Evolutionary conservation across 2,329 filamentous ascomycete genomes (phyloP), one percentile per base, ranked within the genome.

Genomic region (Cercospora brassicicola): DNA sequence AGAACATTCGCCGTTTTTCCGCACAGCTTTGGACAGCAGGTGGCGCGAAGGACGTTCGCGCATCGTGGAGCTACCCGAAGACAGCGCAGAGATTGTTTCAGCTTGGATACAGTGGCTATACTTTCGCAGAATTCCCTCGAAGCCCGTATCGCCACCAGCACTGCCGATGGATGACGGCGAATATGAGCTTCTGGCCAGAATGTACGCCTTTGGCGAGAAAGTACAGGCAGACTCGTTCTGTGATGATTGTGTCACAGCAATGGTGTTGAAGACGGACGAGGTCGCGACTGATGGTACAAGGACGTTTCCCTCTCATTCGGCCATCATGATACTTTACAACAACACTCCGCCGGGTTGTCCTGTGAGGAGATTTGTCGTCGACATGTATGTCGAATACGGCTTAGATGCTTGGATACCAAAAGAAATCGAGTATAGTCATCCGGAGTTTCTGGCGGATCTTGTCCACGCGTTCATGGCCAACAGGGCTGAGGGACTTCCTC

Each of bases 51-150:
- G 70, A 15, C 66, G 62, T 15, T 65, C 65, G 1, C 55, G 64
- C 11, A 55, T 60, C 4, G 66, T 73, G 15, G 70, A 72, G 20
- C 59, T 72, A 1, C 72, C 72, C 0, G 39, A 67, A 31, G 72
- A 72, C 55, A 60, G 67, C 13, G 26, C 31, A 23, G 68, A 69
- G 7, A 67, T 73, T 2, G 67, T 72, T 31, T 65, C 63, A 18
- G 67, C 67, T 6, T 74, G 70, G 53, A 48, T 70, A 3, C 33
- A 73, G 28, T 74, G 72, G 72, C 67, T 72, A 10, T 74, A 71
- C 59, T 72, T 72, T 59, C 56, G 63, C 36, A 67, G 57, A 28
- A 68, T 72, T 13, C 69, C 71, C n/a, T 71, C 69, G 9, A 72
- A 67, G 31, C 71, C 69, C 23, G 13, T 67, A 4, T 62, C 68